Evolutionary conservation across 331 rosid species (phyloP), one percentile per base, ranked within the genome.

Genomic region (Acacia concinna): DNA sequence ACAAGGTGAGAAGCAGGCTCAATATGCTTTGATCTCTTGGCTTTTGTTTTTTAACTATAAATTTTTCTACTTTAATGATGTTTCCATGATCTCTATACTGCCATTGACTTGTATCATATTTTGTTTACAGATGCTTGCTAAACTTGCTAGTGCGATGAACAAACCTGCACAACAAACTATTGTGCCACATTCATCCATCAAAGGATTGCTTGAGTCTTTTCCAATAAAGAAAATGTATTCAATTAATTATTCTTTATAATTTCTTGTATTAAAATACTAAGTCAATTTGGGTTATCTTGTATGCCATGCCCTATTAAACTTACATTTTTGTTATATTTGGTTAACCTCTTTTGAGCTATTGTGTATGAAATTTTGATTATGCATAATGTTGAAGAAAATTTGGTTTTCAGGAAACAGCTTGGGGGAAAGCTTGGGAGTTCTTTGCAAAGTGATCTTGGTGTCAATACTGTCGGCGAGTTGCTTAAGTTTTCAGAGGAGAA

Each of bases 131-230:
- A 95, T 93, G 88, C 84, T 95, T 85, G 99, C 99, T 35, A 95
- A 95, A 88, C 96, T 91, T 73, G 96, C 97, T 30, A 95, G 99
- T 85, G 90, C 86, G 62, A 91, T 95, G 98, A 91, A 95, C 87
- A 95, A 95, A 83, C 99, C 99, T 68, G 93, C 97, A 0, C 99
- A 95, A 86, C 99, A 95, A 81, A 95, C 99, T 78, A 82, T 95
- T 90, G 99, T 95, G 67, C 94, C 96, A 20, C 86, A 60, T 40
- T 91, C 94, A 74, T 95, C 98, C 34, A 96, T 95, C 41, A 78
- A 84, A 87, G 93, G 87, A 82, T 85, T 95, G 89, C 97, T 95
- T n/a, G 91, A 86, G 35, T 86, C 96, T 65, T 86, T 93, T 88
- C 99, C 99, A 62, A 89, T 95, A 79, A 95, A 91, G 87, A 95